These are phyloP conservation scores for Hapsidospora chrysogenum DNA, from an alignment of 495 filamentous ascomycete genomes.

Conservation along the genomic window DNA sequence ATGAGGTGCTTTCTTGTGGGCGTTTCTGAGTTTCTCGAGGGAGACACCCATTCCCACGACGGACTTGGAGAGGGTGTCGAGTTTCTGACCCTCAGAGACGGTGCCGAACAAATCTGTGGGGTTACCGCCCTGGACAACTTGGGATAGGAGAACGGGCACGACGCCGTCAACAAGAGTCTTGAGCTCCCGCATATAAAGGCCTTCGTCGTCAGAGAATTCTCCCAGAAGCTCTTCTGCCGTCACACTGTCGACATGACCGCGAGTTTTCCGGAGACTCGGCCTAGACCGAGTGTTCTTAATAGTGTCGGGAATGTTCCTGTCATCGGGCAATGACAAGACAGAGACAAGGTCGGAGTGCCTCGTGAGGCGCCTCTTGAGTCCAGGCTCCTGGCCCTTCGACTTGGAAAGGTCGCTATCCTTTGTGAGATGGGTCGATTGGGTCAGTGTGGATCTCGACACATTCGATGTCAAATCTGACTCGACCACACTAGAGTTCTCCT, in stretches of 20 bases:
- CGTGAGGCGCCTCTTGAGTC: conserved; percentile 60
- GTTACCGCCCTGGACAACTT: conserved; percentile 56
- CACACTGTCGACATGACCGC: conserved; percentile 45
- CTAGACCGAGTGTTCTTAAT: conserved; percentile 48
- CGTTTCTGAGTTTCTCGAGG: conserved; percentile 63
- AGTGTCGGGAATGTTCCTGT: conserved; percentile 29
- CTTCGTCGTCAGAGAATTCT: conserved; percentile 71
- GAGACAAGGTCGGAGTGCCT: conserved; percentile 91
- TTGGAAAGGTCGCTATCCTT: conserved; percentile 10
- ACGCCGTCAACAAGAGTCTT: conserved; percentile 92
- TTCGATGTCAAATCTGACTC: conserved; percentile 23
- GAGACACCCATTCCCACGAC: conserved; percentile 91
- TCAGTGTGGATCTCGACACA: conserved; percentile 31
- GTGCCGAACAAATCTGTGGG: conserved; percentile 49
- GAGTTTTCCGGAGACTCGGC: conserved; percentile 53
- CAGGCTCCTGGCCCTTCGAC: conserved; percentile 18
- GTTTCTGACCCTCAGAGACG: conserved; percentile 9
- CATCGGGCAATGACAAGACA: conserved; percentile 62
- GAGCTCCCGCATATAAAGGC: conserved; percentile 82
- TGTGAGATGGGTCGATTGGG: conserved; percentile 18
- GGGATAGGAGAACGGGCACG: conserved; percentile 77
- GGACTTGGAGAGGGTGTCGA: conserved; percentile 49
- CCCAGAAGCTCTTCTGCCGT: conserved; percentile 59
- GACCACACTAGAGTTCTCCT: conserved; percentile 37
- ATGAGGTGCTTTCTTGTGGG: conserved; percentile 65